Evolutionary conservation across 371 early-diverging fungal genomes (phyloP), one percentile per base, ranked within the genome.

Genomic region (Saksenaea oblongispora): DNA sequence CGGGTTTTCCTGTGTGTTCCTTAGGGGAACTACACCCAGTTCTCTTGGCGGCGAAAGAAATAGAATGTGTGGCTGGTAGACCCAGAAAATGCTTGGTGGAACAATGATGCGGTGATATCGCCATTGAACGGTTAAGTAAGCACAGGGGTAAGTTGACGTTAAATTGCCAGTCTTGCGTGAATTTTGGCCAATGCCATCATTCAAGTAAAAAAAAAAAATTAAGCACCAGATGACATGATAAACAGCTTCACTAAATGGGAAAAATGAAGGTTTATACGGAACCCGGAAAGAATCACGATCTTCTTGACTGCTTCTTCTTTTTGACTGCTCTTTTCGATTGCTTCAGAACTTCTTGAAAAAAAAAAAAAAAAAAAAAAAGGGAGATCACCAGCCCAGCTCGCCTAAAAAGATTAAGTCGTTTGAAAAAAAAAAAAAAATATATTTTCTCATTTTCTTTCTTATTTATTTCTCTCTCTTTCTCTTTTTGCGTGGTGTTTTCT

Each of bases 151-250:
- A 22, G 51, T 47, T 11, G 44, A 44, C 17, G 44, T 44, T 22
- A 44, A 44, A 44, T 44, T 47, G 51, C 51, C 51, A 47, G 51
- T 47, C 51, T 47, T 47, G 51, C 51, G 51, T 47, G 51, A 47
- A 47, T 47, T 47, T 47, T 47, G 24, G 51, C 51, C 51, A 47
- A 47, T 47, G 51, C 22, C 51, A 47, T 47, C 51, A 22, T 47
- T 22, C n/a, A n/a, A n/a, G n/a, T n/a, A n/a, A n/a, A n/a, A n/a
- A n/a, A 11, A 14, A 39, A 39, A 47, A 10, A 18, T 47, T 47
- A 22, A 17, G 24, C 22, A 22, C 22, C 51, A 47, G 51, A 47
- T 47, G 51, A 47, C 51, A 47, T 22, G 51, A 47, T 47, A 47
- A 47, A 47, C 51, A 47, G 51, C 18, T 18, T 22, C n/a, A 47